Conservation (phyloP, 305 asterid species). For the Andrographis paniculata region DNA sequence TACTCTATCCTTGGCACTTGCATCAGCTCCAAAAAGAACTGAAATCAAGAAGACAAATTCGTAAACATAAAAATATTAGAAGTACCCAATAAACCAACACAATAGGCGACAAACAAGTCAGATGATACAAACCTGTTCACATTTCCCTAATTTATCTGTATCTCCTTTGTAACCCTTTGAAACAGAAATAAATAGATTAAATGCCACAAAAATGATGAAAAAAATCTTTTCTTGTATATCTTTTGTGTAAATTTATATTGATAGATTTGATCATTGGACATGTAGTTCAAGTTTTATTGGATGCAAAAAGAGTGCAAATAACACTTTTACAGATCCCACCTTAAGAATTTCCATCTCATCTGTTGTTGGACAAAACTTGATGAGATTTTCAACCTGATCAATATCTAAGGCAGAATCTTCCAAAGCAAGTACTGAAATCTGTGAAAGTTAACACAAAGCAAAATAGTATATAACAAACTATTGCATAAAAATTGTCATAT, state of each 20-base stretch:
- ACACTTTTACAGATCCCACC: conserved; percentile 32
- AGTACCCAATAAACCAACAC: no score
- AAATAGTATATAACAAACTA: no score
- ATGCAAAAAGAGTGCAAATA: conserved; percentile 6
- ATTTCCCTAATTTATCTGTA: conserved; percentile 73
- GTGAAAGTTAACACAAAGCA: conserved; percentile 19
- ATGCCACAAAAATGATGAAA: conserved; percentile 11
- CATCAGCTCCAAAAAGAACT: conserved; percentile 94
- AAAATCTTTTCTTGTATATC: no score
- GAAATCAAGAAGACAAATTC: conserved; percentile 17
- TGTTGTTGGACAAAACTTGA: conserved; percentile 86
- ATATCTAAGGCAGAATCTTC: conserved; percentile 80
- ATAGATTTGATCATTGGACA: no score
- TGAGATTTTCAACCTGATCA: conserved; percentile 89
- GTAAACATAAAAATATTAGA: background rate
- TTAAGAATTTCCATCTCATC: conserved; percentile 84
- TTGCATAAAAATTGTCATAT: no score
- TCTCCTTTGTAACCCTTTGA: conserved; percentile 96
- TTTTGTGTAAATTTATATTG: no score
- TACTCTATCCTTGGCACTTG: conserved; percentile 84
- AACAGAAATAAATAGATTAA: conserved; percentile 36
- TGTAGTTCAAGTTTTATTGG: conserved; percentile 8
- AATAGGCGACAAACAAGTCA: no score
- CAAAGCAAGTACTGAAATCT: conserved; percentile 78
- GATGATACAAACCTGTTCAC: conserved; percentile 74